Conservation (phyloP, 176 grass and related monocot species). For the Phoenix dactylifera region DNA sequence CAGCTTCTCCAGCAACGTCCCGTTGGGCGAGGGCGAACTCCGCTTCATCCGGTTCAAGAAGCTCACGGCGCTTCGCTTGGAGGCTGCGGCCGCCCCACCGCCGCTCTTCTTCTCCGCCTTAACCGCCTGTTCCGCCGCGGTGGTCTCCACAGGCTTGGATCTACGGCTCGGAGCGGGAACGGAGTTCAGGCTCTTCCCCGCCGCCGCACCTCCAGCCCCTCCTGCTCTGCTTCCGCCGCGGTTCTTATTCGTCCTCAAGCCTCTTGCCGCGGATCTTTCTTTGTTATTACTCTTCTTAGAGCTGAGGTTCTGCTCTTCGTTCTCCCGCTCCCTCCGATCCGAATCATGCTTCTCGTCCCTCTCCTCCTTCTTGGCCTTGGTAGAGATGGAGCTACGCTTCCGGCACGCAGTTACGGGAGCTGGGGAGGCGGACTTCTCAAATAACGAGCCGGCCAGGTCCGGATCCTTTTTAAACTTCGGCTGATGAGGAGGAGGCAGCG, state of each 20-base stretch:
- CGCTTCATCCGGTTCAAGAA: constrained; percentile 85
- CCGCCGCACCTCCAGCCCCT: not conserved
- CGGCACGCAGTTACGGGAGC: constrained; percentile 53
- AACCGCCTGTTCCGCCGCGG: not conserved
- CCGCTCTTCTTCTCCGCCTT: constrained; percentile 50
- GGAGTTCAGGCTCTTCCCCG: constrained; percentile 16
- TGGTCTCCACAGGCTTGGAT: constrained; percentile 15
- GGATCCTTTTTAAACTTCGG: constrained; percentile 41
- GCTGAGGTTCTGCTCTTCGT: constrained; percentile 15
- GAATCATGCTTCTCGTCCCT: constrained; percentile 21
- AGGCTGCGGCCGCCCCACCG: not conserved
- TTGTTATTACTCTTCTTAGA: constrained; percentile 23
- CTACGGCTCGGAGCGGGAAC: constrained; percentile 23
- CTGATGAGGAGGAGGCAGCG: constrained; percentile 5
- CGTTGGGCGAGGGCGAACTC: constrained; percentile 26
- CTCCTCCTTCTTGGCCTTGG: constrained; percentile 29
- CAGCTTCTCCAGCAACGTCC: constrained; percentile 34
- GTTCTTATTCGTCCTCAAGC: constrained; percentile 43
- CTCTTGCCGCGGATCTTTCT: constrained; percentile 8
- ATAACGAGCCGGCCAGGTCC: constrained; percentile 35
- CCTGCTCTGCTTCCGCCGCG: constrained; percentile 7
- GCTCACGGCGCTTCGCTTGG: constrained; percentile 55
- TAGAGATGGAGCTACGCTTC: constrained; percentile 65
- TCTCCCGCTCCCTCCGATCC: constrained; percentile 21
- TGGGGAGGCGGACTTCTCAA: constrained; percentile 34